Evolutionary conservation across 2,329 filamentous ascomycete genomes (phyloP), one percentile per base, ranked within the genome.

Genomic region (Pseudogymnoascus sp.): DNA sequence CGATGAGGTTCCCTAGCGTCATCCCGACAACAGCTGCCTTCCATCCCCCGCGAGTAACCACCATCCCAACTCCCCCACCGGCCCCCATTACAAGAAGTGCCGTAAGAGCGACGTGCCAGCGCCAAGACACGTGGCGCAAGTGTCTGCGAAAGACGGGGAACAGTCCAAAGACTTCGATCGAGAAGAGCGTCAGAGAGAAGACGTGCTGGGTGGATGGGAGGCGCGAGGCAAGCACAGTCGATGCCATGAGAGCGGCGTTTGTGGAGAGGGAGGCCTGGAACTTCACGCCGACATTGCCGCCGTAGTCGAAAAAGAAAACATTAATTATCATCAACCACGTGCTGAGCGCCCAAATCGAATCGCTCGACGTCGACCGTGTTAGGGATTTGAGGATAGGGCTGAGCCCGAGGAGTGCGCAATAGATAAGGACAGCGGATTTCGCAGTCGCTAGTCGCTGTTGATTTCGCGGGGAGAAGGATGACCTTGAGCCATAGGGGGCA

Each of bases 231-330:
- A 99, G 84, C 65, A 99, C 93, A 0, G 95, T 96, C 4, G 89
- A 93, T 0, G 93, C 93, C 92, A 97, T 97, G 61, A 99, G 82
- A 0, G 93, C 95, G 1, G 95, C 95, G 69, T 97, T 99, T 23
- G 95, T 99, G 8, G 91, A 96, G 4, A 97, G 82, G 23, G 81
- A 88, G 8, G 88, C 87, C 0, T 88, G 88, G 69, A 90, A 88
- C 69, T 87, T 89, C 64, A 72, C 73, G 0, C 72, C 70, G 42
- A 77, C 76, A 42, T 81, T 77, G 42, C 90, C 89, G 10, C 91
- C 90, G 75, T 99, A 99, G 80, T 99, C 95, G 73, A 97, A 97
- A 74, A 96, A 97, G 76, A 96, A 96, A 66, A 97, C 91, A 75
- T 99, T 99, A 77, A 97, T 93, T 70, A 90, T 85, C 66, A 99